These are phyloP conservation scores for Alternaria dauci DNA, from an alignment of 2,329 filamentous ascomycete genomes.

Conservation along the genomic window DNA sequence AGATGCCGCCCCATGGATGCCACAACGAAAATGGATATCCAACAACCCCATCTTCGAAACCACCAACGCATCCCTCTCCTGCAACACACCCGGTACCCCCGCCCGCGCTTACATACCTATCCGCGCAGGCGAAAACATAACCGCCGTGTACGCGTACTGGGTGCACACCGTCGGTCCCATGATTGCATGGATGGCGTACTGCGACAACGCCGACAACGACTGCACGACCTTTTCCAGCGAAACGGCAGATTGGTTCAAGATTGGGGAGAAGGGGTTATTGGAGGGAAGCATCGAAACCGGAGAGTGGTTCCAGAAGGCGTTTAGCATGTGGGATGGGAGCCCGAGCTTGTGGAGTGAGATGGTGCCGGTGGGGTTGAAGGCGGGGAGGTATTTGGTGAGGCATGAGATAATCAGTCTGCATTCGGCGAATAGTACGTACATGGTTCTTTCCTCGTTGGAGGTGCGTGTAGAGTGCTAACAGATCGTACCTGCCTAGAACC, in stretches of 20 bases:
- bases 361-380: constrained; percentile 29
- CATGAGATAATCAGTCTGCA: constrained; percentile 45
- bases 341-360: constrained; percentile 39
- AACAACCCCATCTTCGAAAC: constrained; percentile 40
- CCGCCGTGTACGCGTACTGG: constrained; percentile 41
- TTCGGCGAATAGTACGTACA: constrained; percentile 27
- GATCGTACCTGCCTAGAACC: constrained; percentile 14
- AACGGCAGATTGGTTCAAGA: constrained; percentile 40
- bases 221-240: constrained; percentile 29
- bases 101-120: constrained; percentile 37
- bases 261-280: constrained; percentile 33
- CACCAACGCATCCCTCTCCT: constrained; percentile 34
- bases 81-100: constrained; percentile 41
- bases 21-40: constrained; percentile 43
- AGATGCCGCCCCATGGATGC: constrained; percentile 31
- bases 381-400: constrained; percentile 38
- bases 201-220: constrained; percentile 24
- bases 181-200: constrained; percentile 41
- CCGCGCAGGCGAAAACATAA: constrained; percentile 35
- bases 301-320: constrained; percentile 39
- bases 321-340: constrained; percentile 35
- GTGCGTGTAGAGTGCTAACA: background rate
- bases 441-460: background rate
- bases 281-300: constrained; percentile 33
- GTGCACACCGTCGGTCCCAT: constrained; percentile 44